Evolutionary conservation across 345 rosid genomes (phyloP).

Genomic region (Pugionium cornutum): DNA sequence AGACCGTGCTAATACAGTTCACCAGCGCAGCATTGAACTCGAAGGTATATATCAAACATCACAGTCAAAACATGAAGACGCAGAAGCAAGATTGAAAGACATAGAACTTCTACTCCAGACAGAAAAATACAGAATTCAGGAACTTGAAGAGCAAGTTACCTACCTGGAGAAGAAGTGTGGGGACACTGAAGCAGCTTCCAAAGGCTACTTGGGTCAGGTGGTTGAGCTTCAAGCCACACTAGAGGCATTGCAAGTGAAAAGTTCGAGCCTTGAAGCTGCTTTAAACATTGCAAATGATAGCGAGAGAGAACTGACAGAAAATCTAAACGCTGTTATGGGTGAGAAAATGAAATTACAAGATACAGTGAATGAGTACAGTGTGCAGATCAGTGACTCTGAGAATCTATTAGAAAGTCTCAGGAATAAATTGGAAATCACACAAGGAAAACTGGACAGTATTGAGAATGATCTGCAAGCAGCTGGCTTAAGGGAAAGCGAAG

Average conservation of each 20-base stretch:
- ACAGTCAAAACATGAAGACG: conserved; percentile 67
- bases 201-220: conserved; percentile 49
- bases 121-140: conserved; percentile 86
- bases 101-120: conserved; percentile 88
- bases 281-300: conserved; percentile 61
- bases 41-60: conserved; percentile 66
- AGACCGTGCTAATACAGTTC: conserved; percentile 57
- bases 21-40: conserved; percentile 68
- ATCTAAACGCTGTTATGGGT: conserved; percentile 50
- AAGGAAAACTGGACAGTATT: conserved; percentile 57
- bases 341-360: conserved; percentile 79
- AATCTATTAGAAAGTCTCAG: conserved; percentile 63
- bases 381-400: conserved; percentile 71
- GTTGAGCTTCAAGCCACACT: conserved; percentile 71
- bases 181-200: conserved; percentile 67
- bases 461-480: conserved; percentile 67
- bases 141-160: conserved; percentile 80
- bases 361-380: conserved; percentile 46
- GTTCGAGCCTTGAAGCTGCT: conserved; percentile 72
- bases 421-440: conserved; percentile 66
- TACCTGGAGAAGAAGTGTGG: conserved; percentile 64
- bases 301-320: conserved; percentile 62
- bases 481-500: conserved; percentile 64
- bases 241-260: conserved; percentile 64
- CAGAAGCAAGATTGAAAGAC: conserved; percentile 70